These are phyloP conservation scores for Oxyria digyna DNA, from an alignment of 148 eudicot genomes.

Conservation along the genomic window DNA sequence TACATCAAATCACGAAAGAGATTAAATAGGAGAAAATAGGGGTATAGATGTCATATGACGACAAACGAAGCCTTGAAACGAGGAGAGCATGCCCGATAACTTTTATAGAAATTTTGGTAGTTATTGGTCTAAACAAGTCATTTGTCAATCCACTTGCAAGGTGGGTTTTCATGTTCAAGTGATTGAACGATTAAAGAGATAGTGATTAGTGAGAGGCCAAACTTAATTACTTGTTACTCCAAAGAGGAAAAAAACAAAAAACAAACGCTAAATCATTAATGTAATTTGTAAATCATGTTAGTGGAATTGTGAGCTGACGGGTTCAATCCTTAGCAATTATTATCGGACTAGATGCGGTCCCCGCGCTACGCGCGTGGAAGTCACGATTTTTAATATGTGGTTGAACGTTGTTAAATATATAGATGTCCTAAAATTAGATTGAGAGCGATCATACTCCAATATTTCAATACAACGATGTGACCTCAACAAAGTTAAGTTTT, in stretches of 20 bases:
- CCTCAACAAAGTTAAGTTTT: no score
- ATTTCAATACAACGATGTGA: no score
- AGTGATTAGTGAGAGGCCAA: neutral
- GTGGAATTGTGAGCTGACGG: no score
- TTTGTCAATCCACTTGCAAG: slow-evolving; percentile 3
- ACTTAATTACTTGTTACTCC: neutral
- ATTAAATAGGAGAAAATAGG: no score
- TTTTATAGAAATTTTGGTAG: neutral
- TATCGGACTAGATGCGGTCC: no score
- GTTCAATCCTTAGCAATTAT: no score
- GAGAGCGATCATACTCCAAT: no score
- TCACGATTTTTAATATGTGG: no score
- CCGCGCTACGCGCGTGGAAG: no score
- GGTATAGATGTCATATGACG: neutral
- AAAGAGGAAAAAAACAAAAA: neutral
- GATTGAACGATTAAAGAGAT: neutral
- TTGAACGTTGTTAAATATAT: no score
- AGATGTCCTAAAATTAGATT: no score
- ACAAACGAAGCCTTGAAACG: neutral
- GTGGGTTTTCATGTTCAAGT: neutral
- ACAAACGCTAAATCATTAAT: neutral
- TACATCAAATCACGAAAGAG: neutral
- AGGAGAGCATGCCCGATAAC: neutral
- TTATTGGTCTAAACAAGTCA: neutral
- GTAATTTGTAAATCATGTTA: neutral